Base-by-base conservation (phyloP, 345 rosid genomes). In the Salix koriyanagi region DNA sequence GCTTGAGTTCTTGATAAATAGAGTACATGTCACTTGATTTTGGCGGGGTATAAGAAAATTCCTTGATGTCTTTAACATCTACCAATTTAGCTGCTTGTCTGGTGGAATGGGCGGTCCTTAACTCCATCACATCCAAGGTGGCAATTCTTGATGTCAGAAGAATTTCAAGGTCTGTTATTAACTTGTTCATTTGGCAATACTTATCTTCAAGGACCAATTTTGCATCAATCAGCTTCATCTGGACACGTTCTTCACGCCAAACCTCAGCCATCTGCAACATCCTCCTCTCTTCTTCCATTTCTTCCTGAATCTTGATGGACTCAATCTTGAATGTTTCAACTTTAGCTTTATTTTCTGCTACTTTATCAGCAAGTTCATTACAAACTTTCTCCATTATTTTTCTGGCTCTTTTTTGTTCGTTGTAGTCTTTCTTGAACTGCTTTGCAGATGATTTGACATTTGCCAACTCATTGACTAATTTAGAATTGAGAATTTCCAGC, bases 181-280 rank as follows among this genome's bases (percentile, higher is more conserved):
- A 30, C 58, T 26, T 78, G 54, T 71, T 78, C 76, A 78, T 71
- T n/a, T 71, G 71, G 32, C n/a, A 50, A 28, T 78, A 54, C 71
- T 72, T 78, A 25, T 65, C 71, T 54, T 71, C 76, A 37, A 78
- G 58, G 2, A 67, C 44, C 37, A 78, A 41, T 37, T 72, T 72
- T 36, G 80, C 80, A 71, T 78, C 80, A 37, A 65, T 41, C 21
- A 78, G 56, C 67, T 72, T 78, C 88, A 83, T 85, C 18, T 82
- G 87, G 30, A 84, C 86, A 46, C 87, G 80, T 73, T 84, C 90
- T 79, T 87, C 88, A 1, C 84, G 86, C 90, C 85, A 87, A 16
- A 72, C 75, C 83, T 84, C 85, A n/a, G 88, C 86, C 71, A 84
- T 67, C 79, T 80, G 83, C 70, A 85, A 61, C 88, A 85, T 85